These are phyloP conservation scores for Trichomonascaceae sp. DNA, from an alignment of 1,139 yeast species.

Conservation along the genomic window DNA sequence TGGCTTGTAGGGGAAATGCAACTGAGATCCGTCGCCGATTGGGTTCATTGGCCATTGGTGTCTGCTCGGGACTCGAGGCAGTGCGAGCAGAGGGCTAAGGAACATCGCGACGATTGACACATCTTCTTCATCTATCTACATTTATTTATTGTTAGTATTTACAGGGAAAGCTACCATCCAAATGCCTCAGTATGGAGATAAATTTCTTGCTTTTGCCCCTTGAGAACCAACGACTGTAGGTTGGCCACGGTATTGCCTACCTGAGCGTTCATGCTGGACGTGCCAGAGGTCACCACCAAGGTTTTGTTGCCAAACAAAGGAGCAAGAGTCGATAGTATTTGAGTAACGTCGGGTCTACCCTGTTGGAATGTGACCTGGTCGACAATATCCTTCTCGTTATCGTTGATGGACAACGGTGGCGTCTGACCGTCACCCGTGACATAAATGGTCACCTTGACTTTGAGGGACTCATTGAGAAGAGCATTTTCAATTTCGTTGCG, in stretches of 20 bases:
- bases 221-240: constrained; percentile 22
- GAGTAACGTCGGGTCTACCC: constrained; percentile 28
- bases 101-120: too few species aligned
- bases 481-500: constrained; percentile 26
- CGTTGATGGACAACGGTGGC: background rate
- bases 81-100: too few species aligned
- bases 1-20: too few species aligned
- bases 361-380: background rate
- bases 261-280: constrained; percentile 32
- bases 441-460: constrained; percentile 1
- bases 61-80: too few species aligned
- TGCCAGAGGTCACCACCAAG: constrained; percentile 41
- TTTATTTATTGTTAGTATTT: too few species aligned
- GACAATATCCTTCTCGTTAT: too few species aligned
- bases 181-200: constrained; percentile 47
- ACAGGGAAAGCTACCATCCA: constrained; percentile 35
- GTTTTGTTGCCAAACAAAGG: constrained; percentile 28
- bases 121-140: too few species aligned
- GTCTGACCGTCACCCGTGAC: background rate
- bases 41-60: too few species aligned
- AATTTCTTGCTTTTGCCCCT: constrained; percentile 27
- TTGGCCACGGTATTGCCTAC: constrained; percentile 35
- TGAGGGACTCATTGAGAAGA: constrained; percentile 3
- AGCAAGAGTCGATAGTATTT: constrained; percentile 10
- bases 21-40: too few species aligned